Conservation (phyloP, 106 monocot species). For the Acorus calamus region DNA sequence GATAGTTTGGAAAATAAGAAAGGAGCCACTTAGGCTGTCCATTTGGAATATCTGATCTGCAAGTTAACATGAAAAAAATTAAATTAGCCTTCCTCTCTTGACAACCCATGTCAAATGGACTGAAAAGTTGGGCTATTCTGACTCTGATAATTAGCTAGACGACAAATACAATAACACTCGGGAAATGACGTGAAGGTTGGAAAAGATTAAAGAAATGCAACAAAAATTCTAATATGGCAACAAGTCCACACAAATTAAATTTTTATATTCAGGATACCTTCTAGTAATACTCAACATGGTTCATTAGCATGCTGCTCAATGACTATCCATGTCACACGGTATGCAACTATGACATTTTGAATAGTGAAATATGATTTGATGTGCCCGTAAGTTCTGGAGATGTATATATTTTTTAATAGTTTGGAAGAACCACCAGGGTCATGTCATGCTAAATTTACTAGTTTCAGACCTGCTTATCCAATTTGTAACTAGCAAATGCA, state of each 20-base stretch:
- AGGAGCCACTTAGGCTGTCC: conserved; percentile 97
- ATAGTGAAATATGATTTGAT: too few relatives aligned
- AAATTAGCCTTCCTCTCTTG: not conserved
- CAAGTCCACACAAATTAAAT: not conserved
- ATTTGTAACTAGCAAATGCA: too few relatives aligned
- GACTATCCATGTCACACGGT: not conserved
- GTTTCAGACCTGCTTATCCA: too few relatives aligned
- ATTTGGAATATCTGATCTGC: conserved; percentile 77
- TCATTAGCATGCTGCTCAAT: not conserved
- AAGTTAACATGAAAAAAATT: not conserved
- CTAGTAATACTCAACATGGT: not conserved
- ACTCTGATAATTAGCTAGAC: not conserved
- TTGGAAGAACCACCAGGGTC: too few relatives aligned
- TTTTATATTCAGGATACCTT: not conserved
- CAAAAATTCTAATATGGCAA: not conserved
- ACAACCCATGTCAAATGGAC: not conserved
- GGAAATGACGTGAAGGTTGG: not conserved
- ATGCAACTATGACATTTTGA: not conserved
- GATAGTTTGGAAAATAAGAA: conserved; percentile 80
- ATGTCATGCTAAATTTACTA: too few relatives aligned
- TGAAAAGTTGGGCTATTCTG: too few relatives aligned
- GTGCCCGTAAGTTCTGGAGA: too few relatives aligned
- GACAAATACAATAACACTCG: not conserved
- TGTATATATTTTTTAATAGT: too few relatives aligned
- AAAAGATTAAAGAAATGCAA: not conserved